phyloP scores from a whole-genome alignment of 2,329 filamentous ascomycete genomes.

The Claviceps digitariae region DNA sequence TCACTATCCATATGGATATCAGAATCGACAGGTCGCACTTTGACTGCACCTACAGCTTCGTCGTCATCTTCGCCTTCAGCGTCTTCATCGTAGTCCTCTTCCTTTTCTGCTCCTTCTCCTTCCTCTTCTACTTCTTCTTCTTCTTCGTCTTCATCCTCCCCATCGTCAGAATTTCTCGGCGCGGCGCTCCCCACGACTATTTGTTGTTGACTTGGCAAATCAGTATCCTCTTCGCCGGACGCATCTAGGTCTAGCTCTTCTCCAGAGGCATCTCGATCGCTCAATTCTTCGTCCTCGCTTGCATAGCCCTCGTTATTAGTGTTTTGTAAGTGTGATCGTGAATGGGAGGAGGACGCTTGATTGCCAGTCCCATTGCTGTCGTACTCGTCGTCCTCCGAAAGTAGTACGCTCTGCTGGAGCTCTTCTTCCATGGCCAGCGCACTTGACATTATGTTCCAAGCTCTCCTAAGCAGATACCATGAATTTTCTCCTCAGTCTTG shows the following conservation, averaged over 20 bases:
- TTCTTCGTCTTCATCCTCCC: constrained; percentile 21
- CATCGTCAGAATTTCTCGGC: constrained; percentile 19
- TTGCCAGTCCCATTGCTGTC: constrained; percentile 17
- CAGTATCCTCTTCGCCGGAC: constrained; percentile 28
- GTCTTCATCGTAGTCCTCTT: constrained; percentile 14
- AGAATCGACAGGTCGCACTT: constrained; percentile 37
- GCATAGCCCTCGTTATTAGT: constrained; percentile 7
- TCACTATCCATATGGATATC: constrained; percentile 35
- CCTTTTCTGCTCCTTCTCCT: constrained; percentile 13
- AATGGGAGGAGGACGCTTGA: neutral
- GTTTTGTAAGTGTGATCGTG: constrained; percentile 4
- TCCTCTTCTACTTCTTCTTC: constrained; percentile 16
- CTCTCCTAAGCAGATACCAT: constrained; percentile 11
- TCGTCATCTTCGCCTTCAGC: constrained; percentile 18
- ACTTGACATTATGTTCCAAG: constrained; percentile 30
- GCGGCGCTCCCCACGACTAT: constrained; percentile 10
- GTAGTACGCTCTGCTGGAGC: constrained; percentile 40
- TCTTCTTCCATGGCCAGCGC: constrained; percentile 44
- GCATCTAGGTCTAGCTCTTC: constrained; percentile 29
- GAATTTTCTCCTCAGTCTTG: constrained; percentile 6
- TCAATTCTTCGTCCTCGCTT: constrained; percentile 22
- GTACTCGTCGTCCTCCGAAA: constrained; percentile 35
- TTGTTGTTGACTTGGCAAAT: constrained; percentile 15
- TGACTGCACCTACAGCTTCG: constrained; percentile 44
- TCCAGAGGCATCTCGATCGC: constrained; percentile 27